phyloP scores from a whole-genome alignment of 2,329 filamentous ascomycete species.

The Phialophora macrospora region DNA sequence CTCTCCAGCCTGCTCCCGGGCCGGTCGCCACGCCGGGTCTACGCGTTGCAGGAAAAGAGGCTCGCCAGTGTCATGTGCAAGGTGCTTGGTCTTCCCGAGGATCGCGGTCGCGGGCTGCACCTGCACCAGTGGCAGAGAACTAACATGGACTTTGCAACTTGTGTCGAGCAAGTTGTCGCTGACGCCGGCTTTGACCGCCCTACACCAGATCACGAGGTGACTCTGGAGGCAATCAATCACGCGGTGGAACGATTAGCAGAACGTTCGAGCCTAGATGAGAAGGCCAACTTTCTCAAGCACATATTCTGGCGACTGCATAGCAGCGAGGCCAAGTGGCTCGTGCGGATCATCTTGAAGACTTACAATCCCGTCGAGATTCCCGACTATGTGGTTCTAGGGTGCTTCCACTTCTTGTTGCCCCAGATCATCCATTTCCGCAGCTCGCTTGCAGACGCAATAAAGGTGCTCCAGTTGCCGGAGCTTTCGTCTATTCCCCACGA shows the following conservation, averaged over 20 bases:
- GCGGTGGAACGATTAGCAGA: slow-evolving; percentile 70
- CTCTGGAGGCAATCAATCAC: slow-evolving; percentile 73
- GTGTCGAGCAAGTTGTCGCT: slow-evolving; percentile 63
- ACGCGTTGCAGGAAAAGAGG: slow-evolving; percentile 65
- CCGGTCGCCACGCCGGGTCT: slow-evolving; percentile 76
- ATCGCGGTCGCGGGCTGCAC: slow-evolving; percentile 61
- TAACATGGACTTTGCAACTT: slow-evolving; percentile 71
- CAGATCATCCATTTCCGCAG: slow-evolving; percentile 44
- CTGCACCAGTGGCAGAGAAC: slow-evolving; percentile 67
- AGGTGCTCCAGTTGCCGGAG: slow-evolving; percentile 22
- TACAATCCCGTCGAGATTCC: slow-evolving; percentile 71
- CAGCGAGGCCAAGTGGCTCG: slow-evolving; percentile 83
- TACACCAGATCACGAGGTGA: slow-evolving; percentile 55
- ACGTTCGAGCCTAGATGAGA: slow-evolving; percentile 68
- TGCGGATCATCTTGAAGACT: slow-evolving; percentile 76
- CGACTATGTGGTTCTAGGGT: slow-evolving; percentile 58
- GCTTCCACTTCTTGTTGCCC: slow-evolving; percentile 72
- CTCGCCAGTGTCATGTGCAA: slow-evolving; percentile 71
- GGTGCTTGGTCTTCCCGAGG: slow-evolving; percentile 65
- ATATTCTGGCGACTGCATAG: slow-evolving; percentile 66
- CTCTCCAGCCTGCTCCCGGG: slow-evolving; percentile 78
- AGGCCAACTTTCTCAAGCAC: slow-evolving; percentile 57
- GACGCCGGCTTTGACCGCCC: slow-evolving; percentile 57
- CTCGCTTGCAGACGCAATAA: slow-evolving; percentile 34
- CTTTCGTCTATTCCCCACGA: slow-evolving; percentile 24